These are phyloP conservation scores for Rhynchosporium agropyri DNA, from an alignment of 2,329 filamentous ascomycete species.

Conservation along the genomic window DNA sequence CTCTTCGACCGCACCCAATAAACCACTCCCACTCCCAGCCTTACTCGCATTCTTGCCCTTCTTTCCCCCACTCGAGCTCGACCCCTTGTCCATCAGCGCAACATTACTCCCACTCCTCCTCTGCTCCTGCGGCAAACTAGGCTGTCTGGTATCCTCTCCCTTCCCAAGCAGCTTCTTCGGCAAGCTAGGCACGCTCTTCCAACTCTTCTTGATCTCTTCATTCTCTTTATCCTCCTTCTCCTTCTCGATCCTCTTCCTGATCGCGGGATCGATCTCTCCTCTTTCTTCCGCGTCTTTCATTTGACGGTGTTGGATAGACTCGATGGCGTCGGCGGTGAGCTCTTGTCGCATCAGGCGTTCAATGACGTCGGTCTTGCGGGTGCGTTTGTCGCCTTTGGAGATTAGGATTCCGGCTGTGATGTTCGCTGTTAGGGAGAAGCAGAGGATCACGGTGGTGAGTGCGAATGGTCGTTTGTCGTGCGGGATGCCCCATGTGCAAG, in stretches of 20 bases:
- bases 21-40: no score
- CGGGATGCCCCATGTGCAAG: slow-evolving; percentile 77
- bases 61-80: slow-evolving; percentile 12
- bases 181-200: slow-evolving; percentile 34
- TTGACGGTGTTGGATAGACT: slow-evolving; percentile 80
- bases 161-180: slow-evolving; percentile 37
- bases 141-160: slow-evolving; percentile 37
- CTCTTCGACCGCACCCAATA: slow-evolving; percentile 27
- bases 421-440: slow-evolving; percentile 76
- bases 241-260: slow-evolving; percentile 53
- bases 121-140: slow-evolving; percentile 30
- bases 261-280: slow-evolving; percentile 30
- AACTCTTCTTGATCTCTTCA: slow-evolving; percentile 36
- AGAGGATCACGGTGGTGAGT: slow-evolving; percentile 78
- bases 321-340: slow-evolving; percentile 66
- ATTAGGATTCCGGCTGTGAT: slow-evolving; percentile 76
- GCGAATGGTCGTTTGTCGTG: slow-evolving; percentile 69
- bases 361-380: slow-evolving; percentile 82
- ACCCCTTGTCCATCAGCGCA: slow-evolving; percentile 17
- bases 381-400: slow-evolving; percentile 71
- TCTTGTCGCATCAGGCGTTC: slow-evolving; percentile 76
- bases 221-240: slow-evolving; percentile 48
- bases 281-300: slow-evolving; percentile 74
- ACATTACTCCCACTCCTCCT: slow-evolving; percentile 24
- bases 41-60: no score